Percentiles rank a stretch among this genome's conserved stretches.
phyloP scores from a whole-genome alignment of 2,329 filamentous ascomycete species.

The Aspergillus spinulosporus region DNA sequence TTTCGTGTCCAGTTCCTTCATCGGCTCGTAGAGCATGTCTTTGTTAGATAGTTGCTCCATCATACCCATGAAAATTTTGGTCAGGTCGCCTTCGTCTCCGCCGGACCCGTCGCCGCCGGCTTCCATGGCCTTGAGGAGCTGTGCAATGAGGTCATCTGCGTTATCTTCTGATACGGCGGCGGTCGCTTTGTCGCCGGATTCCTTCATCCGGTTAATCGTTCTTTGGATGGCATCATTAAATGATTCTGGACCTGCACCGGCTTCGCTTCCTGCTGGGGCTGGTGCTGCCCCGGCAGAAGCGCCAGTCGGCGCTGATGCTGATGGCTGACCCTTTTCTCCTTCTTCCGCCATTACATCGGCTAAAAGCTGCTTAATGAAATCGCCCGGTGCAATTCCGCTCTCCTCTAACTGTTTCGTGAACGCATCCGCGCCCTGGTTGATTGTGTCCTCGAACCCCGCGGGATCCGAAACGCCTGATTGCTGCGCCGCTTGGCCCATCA shows the following conservation, averaged over 20 bases:
- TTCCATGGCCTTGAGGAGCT: conserved; percentile 88
- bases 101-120: conserved; percentile 54
- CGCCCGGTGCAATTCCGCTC: conserved; percentile 35
- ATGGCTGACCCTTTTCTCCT: conserved; percentile 17
- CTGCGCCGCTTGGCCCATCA: conserved; percentile 57
- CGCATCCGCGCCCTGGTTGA: conserved; percentile 37
- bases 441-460: conserved; percentile 26
- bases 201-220: conserved; percentile 96
- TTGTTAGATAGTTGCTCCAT: conserved; percentile 99
- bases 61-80: conserved; percentile 94
- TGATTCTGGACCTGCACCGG: conserved; percentile 53
- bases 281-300: conserved; percentile 23
- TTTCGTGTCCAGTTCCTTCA: conserved; percentile 94
- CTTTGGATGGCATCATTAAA: conserved; percentile 92
- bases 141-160: conserved; percentile 79
- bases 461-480: conserved; percentile 25
- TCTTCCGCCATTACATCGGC: conserved; percentile 39
- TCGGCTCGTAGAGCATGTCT: conserved; percentile 96
- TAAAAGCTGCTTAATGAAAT: conserved; percentile 39
- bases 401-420: conserved; percentile 40
- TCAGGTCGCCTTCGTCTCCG: conserved; percentile 79
- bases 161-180: conserved; percentile 67
- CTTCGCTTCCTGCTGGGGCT: conserved; percentile 21
- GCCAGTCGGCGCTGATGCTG: conserved; percentile 2
- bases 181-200: conserved; percentile 80